Evolutionary conservation across 2,329 filamentous ascomycete species (phyloP).

Genomic region (Verticillium albo-atrum): DNA sequence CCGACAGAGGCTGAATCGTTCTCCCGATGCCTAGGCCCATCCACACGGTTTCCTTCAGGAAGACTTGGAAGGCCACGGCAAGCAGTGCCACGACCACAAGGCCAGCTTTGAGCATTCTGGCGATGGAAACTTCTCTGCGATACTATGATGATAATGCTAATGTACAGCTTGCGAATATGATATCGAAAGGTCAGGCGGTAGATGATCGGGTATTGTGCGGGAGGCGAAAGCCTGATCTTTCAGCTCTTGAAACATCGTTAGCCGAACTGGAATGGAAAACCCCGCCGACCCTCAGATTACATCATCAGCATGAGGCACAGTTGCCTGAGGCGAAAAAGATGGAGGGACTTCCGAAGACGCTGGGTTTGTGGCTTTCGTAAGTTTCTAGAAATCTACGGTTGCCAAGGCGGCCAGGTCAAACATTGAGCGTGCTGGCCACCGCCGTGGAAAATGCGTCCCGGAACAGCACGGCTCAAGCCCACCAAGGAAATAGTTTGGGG

Average conservation of each 20-base stretch:
- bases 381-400: no score
- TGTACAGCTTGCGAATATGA: neutral
- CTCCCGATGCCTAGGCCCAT: conserved; percentile 17
- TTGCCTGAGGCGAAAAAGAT: neutral
- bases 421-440: no score
- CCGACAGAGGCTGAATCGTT: conserved; percentile 17
- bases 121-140: neutral
- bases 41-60: conserved; percentile 14
- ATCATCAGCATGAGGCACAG: neutral
- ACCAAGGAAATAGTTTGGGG: no score
- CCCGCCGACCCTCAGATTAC: neutral
- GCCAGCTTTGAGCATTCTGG: conserved; percentile 5
- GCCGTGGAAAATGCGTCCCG: no score
- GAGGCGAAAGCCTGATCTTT: neutral
- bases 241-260: no score
- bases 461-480: no score
- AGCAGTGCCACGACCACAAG: conserved; percentile 10
- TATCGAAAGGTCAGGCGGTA: neutral
- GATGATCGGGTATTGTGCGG: neutral
- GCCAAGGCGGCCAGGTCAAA: no score
- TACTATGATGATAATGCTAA: neutral
- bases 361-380: neutral
- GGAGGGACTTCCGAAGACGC: no score
- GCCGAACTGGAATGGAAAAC: no score
- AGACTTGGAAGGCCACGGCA: conserved; percentile 12